These are phyloP conservation scores for Yarrowia sp. DNA, from an alignment of 805 yeast genomes.

Conservation along the genomic window DNA sequence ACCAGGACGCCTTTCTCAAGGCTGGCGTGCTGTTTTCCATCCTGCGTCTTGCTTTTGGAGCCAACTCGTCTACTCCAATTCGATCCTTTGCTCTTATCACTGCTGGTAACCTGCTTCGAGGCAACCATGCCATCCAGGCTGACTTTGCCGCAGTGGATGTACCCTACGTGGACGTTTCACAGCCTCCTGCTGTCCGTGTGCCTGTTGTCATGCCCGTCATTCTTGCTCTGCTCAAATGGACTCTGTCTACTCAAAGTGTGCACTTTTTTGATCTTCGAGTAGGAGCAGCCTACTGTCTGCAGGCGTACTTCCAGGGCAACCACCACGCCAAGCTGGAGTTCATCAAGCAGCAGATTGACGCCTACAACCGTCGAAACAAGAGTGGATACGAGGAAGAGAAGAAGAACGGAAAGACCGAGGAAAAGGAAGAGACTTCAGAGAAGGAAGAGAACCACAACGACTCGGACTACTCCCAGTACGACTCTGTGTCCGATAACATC, in stretches of 20 bases:
- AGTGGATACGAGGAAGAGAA: slow-evolving; percentile 22
- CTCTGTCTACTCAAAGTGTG: slow-evolving; percentile 71
- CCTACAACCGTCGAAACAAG: slow-evolving; percentile 41
- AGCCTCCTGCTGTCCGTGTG: slow-evolving; percentile 43
- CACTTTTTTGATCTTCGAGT: slow-evolving; percentile 80
- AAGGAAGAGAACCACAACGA: not conserved
- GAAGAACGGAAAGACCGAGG: not conserved
- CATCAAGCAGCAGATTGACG: slow-evolving; percentile 60
- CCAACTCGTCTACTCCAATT: slow-evolving; percentile 60
- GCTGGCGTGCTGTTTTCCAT: slow-evolving; percentile 65
- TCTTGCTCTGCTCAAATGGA: slow-evolving; percentile 78
- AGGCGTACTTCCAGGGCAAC: slow-evolving; percentile 67
- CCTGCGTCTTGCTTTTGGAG: slow-evolving; percentile 65
- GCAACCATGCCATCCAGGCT: slow-evolving; percentile 64
- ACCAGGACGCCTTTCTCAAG: slow-evolving; percentile 60
- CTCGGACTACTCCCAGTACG: not conserved
- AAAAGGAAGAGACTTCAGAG: not conserved
- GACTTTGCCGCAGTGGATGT: slow-evolving; percentile 82
- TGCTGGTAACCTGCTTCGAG: slow-evolving; percentile 70
- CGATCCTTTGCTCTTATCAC: slow-evolving; percentile 69
- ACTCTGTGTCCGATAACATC: slow-evolving; percentile 50
- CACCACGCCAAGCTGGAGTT: slow-evolving; percentile 59
- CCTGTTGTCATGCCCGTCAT: slow-evolving; percentile 61
- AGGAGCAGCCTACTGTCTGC: slow-evolving; percentile 64
- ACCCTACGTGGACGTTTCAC: slow-evolving; percentile 80